Base-by-base conservation (phyloP, 495 filamentous ascomycete genomes). In the Penicillium bovifimosum region DNA sequence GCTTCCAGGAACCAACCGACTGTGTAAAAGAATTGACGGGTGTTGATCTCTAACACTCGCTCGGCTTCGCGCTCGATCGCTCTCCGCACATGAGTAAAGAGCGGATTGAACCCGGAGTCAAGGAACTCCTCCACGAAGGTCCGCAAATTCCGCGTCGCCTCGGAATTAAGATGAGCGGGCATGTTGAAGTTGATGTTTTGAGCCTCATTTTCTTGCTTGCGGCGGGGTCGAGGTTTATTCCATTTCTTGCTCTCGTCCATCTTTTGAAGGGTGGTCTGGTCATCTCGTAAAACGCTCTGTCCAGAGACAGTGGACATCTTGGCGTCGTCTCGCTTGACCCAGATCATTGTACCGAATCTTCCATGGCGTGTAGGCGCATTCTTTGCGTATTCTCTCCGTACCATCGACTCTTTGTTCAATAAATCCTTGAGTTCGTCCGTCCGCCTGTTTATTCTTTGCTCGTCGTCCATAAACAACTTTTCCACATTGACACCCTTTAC, bases 261-360 rank as follows among this genome's bases (percentile, higher is more conserved):
- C 66, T 96, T 91, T 24, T 79, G 70, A 41, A 91, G 73, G n/a
- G 82, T 85, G 8, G 79, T 75, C 45, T 87, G 80, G n/a, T 79
- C 76, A 54, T 92, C 83, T 18, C 84, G 79, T 46, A 97, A 77
- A 13, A 85, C 83, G 56, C 86, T 83, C 64, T 97, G 95, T 8
- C 95, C 95, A 2, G 89, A 88, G 2, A 99, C 83, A 0, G 91
- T 92, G 6, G 87, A 84, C 41, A 92, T 75, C 58, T 86, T 88
- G 7, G 78, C 75, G 62, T 93, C 88, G 48, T 87, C 86, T 44
- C 89, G 78, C 71, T 96, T 90, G 35, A 99, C 83, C 93, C 95
- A 97, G 16, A 96, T 85, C 86, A 96, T 96, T 11, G 91, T 95
- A 1, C 95, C 95, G 63, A 96, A 99, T 46, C 95, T 79, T 55